Base-by-base conservation (phyloP, 257 asterid genomes). In the Fraxinus excelsior region DNA sequence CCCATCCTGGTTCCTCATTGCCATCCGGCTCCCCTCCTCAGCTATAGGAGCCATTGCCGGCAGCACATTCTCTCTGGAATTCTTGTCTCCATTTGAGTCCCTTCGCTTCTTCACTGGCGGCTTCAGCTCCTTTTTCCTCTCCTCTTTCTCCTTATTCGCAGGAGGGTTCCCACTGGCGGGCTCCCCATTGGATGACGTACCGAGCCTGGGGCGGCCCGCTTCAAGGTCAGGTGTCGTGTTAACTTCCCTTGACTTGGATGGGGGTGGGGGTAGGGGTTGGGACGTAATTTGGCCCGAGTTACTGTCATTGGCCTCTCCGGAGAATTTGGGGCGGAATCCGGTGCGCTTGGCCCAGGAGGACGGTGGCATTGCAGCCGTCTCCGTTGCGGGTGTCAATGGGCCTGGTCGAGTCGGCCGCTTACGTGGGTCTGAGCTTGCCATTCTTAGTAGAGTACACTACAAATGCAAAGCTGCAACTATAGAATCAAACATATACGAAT, bases 331-430 rank as follows among this genome's bases (percentile, higher is more conserved):
- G 51, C 97, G 93, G 71, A 96, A 96, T 4, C 98, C 99, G 40
- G 98, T 96, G 23, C 90, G 87, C 42, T 96, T 96, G 0, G 99
- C 99, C 98, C 99, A 96, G 3, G 99, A 87, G 4, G 98, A 78
- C 3, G 98, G 97, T 34, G 98, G 99, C 90, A 89, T 84, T 86
- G 96, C 85, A 7, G 90, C 78, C 16, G 96, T 67, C 4, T 91
- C 99, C 12, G 92, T 91, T 2, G 85, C 89, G 19, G 99, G 91
- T 35, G 96, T 93, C 94, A 96, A 90, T 8, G 92, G 92, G 1
- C 94, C 95, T 77, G 96, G 89, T 42, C 91, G 89, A 26, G 91
- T 85, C 69, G 91, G 86, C 70, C 82, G 82, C 84, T 88, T 93
- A 76, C 28, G 85, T 16, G 91, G 93, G 88, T 88, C 98, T 74